A percentile compares a stretch with the other conserved stretches of the same genome.
phyloP scores from a whole-genome alignment of 805 yeast genomes.

The Candida methanosorbosa region DNA sequence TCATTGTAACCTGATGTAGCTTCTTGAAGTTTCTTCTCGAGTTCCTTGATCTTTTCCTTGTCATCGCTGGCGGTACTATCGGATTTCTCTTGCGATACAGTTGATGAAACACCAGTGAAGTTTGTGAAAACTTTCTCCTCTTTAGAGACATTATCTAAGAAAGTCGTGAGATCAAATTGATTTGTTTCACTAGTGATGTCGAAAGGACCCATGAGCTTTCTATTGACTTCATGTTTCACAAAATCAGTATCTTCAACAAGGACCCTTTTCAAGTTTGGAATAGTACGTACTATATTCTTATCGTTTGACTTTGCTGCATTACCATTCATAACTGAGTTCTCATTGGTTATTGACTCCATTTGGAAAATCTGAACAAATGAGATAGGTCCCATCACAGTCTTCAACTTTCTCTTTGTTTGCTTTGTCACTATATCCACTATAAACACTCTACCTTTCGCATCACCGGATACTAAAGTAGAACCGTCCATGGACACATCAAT shows the following conservation, averaged over 20 bases:
- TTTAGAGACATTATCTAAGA: constrained; percentile 37
- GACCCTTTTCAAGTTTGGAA: constrained; percentile 62
- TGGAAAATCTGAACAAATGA: constrained; percentile 8
- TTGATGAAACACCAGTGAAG: constrained; percentile 30
- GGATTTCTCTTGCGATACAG: constrained; percentile 7
- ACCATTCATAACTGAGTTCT: constrained; percentile 2
- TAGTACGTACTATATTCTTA: constrained; percentile 25
- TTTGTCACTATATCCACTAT: constrained; percentile 63
- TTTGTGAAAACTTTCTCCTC: constrained; percentile 48
- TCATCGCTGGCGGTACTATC: constrained; percentile 2
- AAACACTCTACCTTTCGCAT: constrained; percentile 55
- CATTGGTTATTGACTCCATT: neutral
- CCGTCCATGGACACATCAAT: constrained; percentile 68
- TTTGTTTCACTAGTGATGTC: constrained; percentile 11
- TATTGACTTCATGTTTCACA: constrained; percentile 34
- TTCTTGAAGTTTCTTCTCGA: constrained; percentile 37
- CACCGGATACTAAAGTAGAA: constrained; percentile 64
- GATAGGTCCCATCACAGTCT: constrained; percentile 19
- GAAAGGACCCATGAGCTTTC: constrained; percentile 20
- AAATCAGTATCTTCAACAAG: constrained; percentile 32
- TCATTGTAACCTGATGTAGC: constrained; percentile 54
- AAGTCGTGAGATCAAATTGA: constrained; percentile 34
- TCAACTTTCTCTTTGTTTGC: constrained; percentile 55
- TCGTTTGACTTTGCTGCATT: constrained; percentile 24
- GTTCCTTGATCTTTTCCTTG: constrained; percentile 22